Evolutionary conservation across 176 grass and related monocot genomes (phyloP), one percentile per base, ranked within the genome.

Genomic region (Avena sativa): DNA sequence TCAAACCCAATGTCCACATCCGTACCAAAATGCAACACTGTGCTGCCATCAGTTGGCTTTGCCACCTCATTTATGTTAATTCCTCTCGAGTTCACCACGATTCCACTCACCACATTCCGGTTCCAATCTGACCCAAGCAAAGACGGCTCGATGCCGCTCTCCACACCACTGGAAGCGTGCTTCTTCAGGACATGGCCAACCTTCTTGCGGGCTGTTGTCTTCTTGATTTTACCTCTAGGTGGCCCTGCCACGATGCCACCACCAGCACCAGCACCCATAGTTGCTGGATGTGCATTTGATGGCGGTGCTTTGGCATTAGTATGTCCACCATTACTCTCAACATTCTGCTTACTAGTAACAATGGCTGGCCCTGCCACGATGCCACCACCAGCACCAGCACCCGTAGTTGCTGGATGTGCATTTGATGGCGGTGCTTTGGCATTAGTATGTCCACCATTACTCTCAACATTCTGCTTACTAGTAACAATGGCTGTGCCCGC

Each of bases 1-100:
- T 99, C 92, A 73, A 94, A 99, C 82, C 83, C 85, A 44, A 94
- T 81, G 13, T 94, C 94, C 13, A 87, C 90, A 65, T 87, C 85
- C 36, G 47, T 85, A 19, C 85, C 89, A 65, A 93, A 83, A 59
- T 78, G 77, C 79, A 89, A 13, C 30, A 71, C 81, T 34, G 38
- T 65, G 71, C 79, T 82, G 10, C 82, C 48, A 44, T 92, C 93
- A 78, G 88, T 83, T 86, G 82, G 76, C 55, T 91, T 96, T 17
- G 88, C 86, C 63, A 78, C 92, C 85, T 94, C 92, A 89, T 99
- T 99, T 79, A 96, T 99, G 78, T 99, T 99, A 57, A 99, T 99
- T 83, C 83, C 93, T 71, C 84, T 92, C 63, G 79, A 71, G 34
- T 60, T 83, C 65, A 44, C 38, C 64, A 69, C 64, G 12, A 72